Evolutionary conservation across 2,329 filamentous ascomycete species (phyloP), one percentile per base, ranked within the genome.

Genomic region (Ophiostoma sp.): DNA sequence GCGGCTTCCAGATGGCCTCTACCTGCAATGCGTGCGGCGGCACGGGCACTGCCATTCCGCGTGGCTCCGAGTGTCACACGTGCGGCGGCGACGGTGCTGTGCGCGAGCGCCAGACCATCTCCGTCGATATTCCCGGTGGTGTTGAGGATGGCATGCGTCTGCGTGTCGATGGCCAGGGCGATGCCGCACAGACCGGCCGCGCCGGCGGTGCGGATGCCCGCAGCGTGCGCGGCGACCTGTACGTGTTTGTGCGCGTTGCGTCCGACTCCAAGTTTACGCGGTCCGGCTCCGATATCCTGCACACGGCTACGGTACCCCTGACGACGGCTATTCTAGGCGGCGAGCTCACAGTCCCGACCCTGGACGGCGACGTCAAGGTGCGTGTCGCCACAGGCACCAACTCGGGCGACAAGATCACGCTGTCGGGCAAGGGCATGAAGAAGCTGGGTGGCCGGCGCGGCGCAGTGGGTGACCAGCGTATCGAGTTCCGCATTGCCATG

Each of bases 71-170:
- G 76, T 99, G 95, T 80, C 83, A 84, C 71, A 86, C 87, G 0
- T 99, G 95, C 79, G 82, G 84, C 72, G 95, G 95, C 52, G 88
- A 93, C 69, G 95, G 95, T 65, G 94, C 96, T 20, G 86, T 93
- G 48, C 86, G 93, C 75, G 92, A 97, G 76, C 86, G 89, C 72
- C 93, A 92, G 81, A 92, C 91, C 0, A 89, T 99, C 67, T 90
- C 87, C 36, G 86, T 99, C 62, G 94, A 98, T 75, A 97, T 99
- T 65, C 95, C 95, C 1, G 93, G 91, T 31, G 95, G 95, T 73
- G 93, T 99, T 41, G 95, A 98, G 78, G 94, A 99, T 78, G 94
- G 94, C 70, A 98, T 98, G 94, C 88, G 93, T 71, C 82, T 99
- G 76, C 87, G 92, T 68, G 87, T 99, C 36, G 87, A 89, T 71